Percentiles rank a stretch among this genome's conserved stretches.
Conservation (phyloP, 2,329 filamentous ascomycete genomes). For the Pestalotiopsis fici region DNA sequence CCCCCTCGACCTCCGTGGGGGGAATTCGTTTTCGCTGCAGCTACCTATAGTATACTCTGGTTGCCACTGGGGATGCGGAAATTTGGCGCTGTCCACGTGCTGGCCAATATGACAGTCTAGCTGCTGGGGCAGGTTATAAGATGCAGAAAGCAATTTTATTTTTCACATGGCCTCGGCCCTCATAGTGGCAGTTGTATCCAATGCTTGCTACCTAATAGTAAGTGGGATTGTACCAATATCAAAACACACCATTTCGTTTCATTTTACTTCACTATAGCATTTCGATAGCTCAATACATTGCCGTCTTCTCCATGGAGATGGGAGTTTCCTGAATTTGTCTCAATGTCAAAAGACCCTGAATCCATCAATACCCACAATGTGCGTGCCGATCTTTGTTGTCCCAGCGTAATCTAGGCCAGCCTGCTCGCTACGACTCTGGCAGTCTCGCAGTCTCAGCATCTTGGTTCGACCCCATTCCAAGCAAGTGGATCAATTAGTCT, state of each 20-base stretch:
- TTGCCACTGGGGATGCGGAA: neutral
- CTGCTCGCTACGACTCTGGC: neutral
- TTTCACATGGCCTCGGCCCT: neutral
- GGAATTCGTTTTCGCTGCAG: too few species aligned
- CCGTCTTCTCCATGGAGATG: too few species aligned
- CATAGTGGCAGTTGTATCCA: neutral
- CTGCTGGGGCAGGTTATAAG: neutral
- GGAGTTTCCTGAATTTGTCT: too few species aligned
- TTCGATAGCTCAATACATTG: too few species aligned
- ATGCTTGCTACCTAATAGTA: neutral
- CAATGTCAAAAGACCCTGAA: too few species aligned
- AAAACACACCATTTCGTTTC: neutral
- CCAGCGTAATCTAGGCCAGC: neutral
- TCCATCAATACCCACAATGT: too few species aligned
- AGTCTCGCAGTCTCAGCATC: too few species aligned
- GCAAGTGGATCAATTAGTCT: neutral
- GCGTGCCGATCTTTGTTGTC: too few species aligned
- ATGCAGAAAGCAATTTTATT: neutral
- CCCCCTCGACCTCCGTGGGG: neutral
- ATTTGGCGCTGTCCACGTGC: constrained; percentile 2
- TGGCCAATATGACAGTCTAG: neutral
- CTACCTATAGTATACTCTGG: too few species aligned
- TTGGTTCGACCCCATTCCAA: neutral
- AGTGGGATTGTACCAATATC: neutral
- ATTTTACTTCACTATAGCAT: neutral